A percentile compares a stretch with the other conserved stretches of the same genome.
phyloP scores from a whole-genome alignment of 2,329 filamentous ascomycete species.

The Davidsoniella eucalypti region DNA sequence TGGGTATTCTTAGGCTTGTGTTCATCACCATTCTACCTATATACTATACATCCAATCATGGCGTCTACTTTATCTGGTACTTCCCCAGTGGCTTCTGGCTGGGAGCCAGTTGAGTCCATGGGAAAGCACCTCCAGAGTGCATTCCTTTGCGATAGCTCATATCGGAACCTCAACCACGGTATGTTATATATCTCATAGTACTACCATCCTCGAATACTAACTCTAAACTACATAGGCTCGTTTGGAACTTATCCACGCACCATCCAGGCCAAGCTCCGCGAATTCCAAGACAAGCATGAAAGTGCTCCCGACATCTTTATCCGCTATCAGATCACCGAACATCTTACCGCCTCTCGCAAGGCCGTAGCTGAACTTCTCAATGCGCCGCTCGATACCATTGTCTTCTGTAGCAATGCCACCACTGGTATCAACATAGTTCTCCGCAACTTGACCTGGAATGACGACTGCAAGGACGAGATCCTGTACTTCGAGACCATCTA shows the following conservation, averaged over 20 bases:
- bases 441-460: conserved; percentile 51
- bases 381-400: conserved; percentile 46
- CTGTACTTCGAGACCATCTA: conserved; percentile 69
- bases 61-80: no score
- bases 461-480: conserved; percentile 60
- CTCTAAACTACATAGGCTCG: conserved; percentile 36
- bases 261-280: conserved; percentile 41
- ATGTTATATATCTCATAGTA: conserved; percentile 13
- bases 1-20: no score
- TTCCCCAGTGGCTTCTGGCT: not conserved
- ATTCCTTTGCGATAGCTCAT: conserved; percentile 22
- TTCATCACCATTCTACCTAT: no score
- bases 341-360: conserved; percentile 47
- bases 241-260: conserved; percentile 58
- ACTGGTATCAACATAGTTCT: conserved; percentile 63
- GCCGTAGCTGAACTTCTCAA: conserved; percentile 52
- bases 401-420: conserved; percentile 71
- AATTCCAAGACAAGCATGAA: conserved; percentile 53
- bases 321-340: conserved; percentile 44
- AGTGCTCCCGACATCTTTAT: conserved; percentile 59
- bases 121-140: conserved; percentile 5
- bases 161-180: conserved; percentile 67
- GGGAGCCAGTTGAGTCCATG: conserved; percentile 6
- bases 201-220: conserved; percentile 3
- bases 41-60: no score